Base-by-base conservation (phyloP, 2,329 filamentous ascomycete species). In the Epichloe coenophiala region DNA sequence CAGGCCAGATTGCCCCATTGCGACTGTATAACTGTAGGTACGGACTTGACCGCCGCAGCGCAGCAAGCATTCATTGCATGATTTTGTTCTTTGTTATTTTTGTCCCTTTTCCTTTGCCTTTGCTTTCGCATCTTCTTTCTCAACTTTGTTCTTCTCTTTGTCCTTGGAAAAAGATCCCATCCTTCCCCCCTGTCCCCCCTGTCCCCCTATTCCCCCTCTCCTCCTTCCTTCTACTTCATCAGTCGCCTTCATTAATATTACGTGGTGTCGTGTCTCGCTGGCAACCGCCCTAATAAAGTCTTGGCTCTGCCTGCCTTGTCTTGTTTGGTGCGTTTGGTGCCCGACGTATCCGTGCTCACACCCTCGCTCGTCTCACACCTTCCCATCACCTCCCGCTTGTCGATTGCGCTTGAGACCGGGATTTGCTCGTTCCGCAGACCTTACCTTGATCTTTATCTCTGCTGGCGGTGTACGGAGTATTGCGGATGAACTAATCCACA, bases 341-440 rank as follows among this genome's bases (percentile, higher is more conserved):
- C 51, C 44, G 51, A 50, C 48, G 44, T 37, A 47, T 53, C 51
- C 48, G 48, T 39, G 44, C 45, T 11, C 45, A 35, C 45, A 39
- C 19, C 38, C 49, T 7, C 17, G 19, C 45, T 15, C 31, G 23
- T 19, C 43, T 15, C 45, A 31, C 46, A 40, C 46, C 23, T 13
- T 41, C 38, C n/a, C 47, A 19, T 27, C 46, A 41, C 46, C 23
- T 36, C 31, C 38, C 23, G 3, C 38, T 33, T 48, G 38, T 42
- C 39, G 8, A 38, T 49, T 49, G 17, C 48, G 33, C 48, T 49
- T 49, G 35, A 15, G 36, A 35, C 9, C 23, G 17, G 17, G 8
- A 36, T 31, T 46, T 46, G 44, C 33, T 19, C 38, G 13, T 13
- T 42, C 47, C 33, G 21, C 33, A 21, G 33, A 36, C 42, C 42